A percentile compares a stretch with the other conserved stretches of the same genome.
These are phyloP conservation scores for Apophysomyces sp. DNA, from an alignment of 371 early-diverging fungal species.

Conservation along the genomic window DNA sequence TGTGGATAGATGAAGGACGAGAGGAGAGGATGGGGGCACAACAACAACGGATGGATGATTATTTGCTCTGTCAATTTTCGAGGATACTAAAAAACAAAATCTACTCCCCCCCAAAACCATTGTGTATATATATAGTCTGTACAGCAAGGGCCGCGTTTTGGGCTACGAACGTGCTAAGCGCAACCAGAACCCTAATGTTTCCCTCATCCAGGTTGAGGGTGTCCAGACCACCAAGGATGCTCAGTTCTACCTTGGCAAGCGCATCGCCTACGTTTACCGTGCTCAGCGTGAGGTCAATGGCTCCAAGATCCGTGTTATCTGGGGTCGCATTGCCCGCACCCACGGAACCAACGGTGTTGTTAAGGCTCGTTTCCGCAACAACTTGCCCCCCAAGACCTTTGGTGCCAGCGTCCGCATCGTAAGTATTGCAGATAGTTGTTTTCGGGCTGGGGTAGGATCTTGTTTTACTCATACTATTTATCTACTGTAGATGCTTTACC, in stretches of 20 bases:
- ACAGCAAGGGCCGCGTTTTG: constrained; percentile 95
- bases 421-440: constrained; percentile 29
- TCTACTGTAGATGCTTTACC: constrained; percentile 86
- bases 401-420: constrained; percentile 93
- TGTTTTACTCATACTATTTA: constrained; percentile 4
- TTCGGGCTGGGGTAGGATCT: not conserved
- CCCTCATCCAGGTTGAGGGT: constrained; percentile 93
- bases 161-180: constrained; percentile 94
- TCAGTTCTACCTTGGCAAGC: constrained; percentile 90
- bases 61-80: too few relatives aligned
- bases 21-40: too few relatives aligned
- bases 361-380: constrained; percentile 94
- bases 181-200: constrained; percentile 86
- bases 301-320: constrained; percentile 93
- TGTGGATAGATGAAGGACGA: constrained; percentile 1
- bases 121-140: constrained; percentile 83
- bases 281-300: constrained; percentile 90
- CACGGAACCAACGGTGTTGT: constrained; percentile 97
- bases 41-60: constrained; percentile 14
- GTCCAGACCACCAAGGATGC: constrained; percentile 86
- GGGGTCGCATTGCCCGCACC: constrained; percentile 94
- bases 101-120: too few relatives aligned
- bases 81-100: too few relatives aligned
- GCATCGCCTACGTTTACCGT: constrained; percentile 81
- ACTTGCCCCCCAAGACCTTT: constrained; percentile 94